Base-by-base conservation (phyloP, 345 rosid genomes). In the Bruguiera parviflora region DNA sequence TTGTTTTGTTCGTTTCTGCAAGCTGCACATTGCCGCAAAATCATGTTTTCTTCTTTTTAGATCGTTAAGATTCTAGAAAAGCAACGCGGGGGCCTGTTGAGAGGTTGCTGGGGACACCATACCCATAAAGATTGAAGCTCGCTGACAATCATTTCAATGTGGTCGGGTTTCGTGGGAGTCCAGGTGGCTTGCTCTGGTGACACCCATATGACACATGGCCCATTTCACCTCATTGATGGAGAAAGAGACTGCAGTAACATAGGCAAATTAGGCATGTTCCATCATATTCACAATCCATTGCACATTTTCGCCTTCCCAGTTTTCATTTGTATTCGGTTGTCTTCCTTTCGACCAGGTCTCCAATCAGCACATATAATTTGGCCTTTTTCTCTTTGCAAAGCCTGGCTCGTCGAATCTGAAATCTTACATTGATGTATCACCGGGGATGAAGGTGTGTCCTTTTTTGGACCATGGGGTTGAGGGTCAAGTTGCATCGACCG, bases 371-470 rank as follows among this genome's bases (percentile, higher is more conserved):
- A 60, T 47, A 33, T 15, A 0, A 9, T 20, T 24, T 64, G 78
- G 52, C 62, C 22, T 49, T 64, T 64, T 69, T 75, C 68, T 62
- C 61, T 47, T 63, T 28, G 59, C 60, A 58, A 35, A 53, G 24
- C 71, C 9, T 33, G 47, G n/a, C 7, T 63, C 69, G 77, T 72
- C 75, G 3, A 8, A 4, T 46, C 20, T 10, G 6, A 29, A 8
- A 18, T 21, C 18, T 0, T 6, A 18, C 21, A 52, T 8, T 8
- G 8, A 5, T 5, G 15, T 52, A 52, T 21, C 32, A 31, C 6
- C 32, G 5, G 32, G 8, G 35, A 9, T 53, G 56, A 53, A 53
- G 56, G 20, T 20, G 8, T 53, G 22, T 53, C 20, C 56, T 18
- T 53, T 53, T 5, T 53, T 53, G 2, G 22, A 5, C 22, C 22